Evolutionary conservation across 2,329 filamentous ascomycete genomes (phyloP).

Genomic region (Zymoseptoria tritici): DNA sequence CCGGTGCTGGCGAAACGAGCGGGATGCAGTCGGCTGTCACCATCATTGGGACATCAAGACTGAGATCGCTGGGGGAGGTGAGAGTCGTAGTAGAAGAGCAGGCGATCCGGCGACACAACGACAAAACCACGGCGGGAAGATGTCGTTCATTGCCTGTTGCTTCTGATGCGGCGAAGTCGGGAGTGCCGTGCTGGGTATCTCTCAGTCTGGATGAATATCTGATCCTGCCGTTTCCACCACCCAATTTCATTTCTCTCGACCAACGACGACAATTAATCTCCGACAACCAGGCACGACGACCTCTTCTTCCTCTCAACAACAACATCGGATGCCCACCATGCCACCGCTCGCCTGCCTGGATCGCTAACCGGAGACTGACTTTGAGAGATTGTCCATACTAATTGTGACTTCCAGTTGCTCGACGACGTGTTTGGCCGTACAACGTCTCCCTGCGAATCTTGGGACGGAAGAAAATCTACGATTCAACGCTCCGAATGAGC

Average conservation of each 20-base stretch:
- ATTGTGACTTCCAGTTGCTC: not conserved
- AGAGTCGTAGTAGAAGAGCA: not conserved
- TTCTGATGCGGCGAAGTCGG: not conserved
- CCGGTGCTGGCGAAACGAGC: constrained; percentile 13
- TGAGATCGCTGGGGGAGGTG: not conserved
- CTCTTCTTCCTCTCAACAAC: not conserved
- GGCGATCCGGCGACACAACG: too few relatives aligned
- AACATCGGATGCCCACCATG: not conserved
- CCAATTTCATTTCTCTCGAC: not conserved
- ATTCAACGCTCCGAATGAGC: not conserved
- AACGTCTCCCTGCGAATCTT: not conserved
- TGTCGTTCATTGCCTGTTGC: not conserved
- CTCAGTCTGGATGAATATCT: not conserved
- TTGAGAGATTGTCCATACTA: not conserved
- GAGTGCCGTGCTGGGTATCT: not conserved
- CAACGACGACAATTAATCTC: not conserved
- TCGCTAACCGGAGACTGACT: not conserved
- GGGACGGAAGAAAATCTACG: not conserved
- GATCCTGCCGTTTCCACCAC: not conserved
- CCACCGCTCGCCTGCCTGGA: not conserved
- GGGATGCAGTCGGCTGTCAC: constrained; percentile 7
- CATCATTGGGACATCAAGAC: constrained; percentile 12
- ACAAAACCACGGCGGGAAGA: not conserved
- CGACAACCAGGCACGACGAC: not conserved
- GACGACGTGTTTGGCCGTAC: not conserved